Evolutionary conservation across 2,329 filamentous ascomycete genomes (phyloP).

Genomic region (Aspergillaceae sp.): DNA sequence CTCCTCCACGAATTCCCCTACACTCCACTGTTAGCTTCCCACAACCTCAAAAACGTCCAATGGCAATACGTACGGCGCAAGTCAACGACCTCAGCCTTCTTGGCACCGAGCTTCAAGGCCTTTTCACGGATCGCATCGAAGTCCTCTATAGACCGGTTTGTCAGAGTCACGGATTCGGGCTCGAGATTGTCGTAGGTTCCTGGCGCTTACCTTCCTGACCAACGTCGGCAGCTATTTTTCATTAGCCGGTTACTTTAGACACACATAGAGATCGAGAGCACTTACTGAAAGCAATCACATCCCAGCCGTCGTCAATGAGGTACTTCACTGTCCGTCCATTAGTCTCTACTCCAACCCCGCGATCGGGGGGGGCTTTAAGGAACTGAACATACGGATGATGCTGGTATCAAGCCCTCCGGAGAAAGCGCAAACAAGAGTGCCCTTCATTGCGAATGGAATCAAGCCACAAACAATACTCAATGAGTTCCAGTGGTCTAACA

Average conservation of each 20-base stretch:
- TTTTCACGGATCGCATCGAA: conserved; percentile 65
- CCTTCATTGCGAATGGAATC: conserved; percentile 16
- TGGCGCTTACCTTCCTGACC: conserved; percentile 51
- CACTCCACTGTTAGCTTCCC: not conserved
- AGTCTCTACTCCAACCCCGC: conserved; percentile 9
- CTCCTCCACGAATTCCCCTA: conserved; percentile 65
- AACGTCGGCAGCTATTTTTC: conserved; percentile 53
- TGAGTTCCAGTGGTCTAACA: too few species aligned
- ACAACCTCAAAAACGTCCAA: not conserved
- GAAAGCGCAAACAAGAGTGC: conserved; percentile 7
- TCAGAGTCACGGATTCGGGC: not conserved
- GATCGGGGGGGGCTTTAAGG: conserved; percentile 11
- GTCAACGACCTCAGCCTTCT: conserved; percentile 55
- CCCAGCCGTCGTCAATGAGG: conserved; percentile 45
- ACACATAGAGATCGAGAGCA: conserved; percentile 2
- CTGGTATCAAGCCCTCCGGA: conserved; percentile 51
- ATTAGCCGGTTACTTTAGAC: conserved; percentile 6
- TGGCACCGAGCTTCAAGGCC: conserved; percentile 60
- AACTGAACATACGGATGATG: conserved; percentile 40
- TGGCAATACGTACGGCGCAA: conserved; percentile 41
- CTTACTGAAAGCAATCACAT: conserved; percentile 54
- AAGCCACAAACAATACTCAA: not conserved
- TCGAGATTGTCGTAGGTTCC: not conserved
- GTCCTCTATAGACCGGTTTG: conserved; percentile 46
- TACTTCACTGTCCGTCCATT: conserved; percentile 27